Conservation (phyloP, 2,329 filamentous ascomycete species). For the Sarocladium brachiariae region DNA sequence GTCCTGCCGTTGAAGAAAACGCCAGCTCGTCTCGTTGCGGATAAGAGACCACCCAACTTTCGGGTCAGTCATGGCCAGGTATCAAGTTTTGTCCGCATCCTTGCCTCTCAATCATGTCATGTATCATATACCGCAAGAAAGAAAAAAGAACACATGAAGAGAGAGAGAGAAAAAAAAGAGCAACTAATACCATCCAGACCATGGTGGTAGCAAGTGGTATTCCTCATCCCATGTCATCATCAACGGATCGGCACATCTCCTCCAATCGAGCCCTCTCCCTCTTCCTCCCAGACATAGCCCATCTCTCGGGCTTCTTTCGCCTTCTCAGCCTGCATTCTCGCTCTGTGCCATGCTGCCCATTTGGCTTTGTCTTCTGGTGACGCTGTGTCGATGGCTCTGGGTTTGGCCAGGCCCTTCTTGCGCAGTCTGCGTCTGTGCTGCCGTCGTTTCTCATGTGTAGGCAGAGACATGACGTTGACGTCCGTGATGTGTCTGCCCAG, state of each 20-base stretch:
- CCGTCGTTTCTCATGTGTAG: conserved; percentile 40
- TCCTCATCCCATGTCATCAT: background rate
- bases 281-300: conserved; percentile 29
- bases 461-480: conserved; percentile 31
- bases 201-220: background rate
- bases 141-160: background rate
- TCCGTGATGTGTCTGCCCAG: conserved; percentile 38
- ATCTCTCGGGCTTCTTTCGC: conserved; percentile 32
- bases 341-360: conserved; percentile 38
- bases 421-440: conserved; percentile 43
- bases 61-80: too few species aligned
- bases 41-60: too few species aligned
- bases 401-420: conserved; percentile 36
- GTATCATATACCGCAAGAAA: background rate
- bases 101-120: conserved; percentile 4
- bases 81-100: background rate
- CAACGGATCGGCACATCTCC: conserved; percentile 16
- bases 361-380: conserved; percentile 34
- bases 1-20: too few species aligned
- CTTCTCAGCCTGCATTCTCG: conserved; percentile 32
- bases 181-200: background rate
- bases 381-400: conserved; percentile 21
- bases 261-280: conserved; percentile 24
- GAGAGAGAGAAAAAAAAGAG: background rate
- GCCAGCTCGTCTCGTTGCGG: too few species aligned